Evolutionary conservation across 2,329 filamentous ascomycete species (phyloP), one percentile per base, ranked within the genome.

Genomic region (Bertia moriformis): DNA sequence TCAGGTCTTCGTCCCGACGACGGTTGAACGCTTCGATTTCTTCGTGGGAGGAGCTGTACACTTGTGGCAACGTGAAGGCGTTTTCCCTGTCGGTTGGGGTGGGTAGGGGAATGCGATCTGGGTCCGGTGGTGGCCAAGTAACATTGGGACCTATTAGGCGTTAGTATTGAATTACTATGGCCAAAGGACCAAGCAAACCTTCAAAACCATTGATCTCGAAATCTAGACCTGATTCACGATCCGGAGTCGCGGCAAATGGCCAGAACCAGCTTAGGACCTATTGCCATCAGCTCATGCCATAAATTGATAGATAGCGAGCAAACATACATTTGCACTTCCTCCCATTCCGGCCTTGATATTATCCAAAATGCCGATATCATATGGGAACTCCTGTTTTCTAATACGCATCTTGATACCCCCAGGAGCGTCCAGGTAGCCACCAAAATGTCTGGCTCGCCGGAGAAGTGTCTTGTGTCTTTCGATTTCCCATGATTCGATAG

Each of bases 401-500:
- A 80, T 72, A 12, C 57, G 59, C 4, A 79, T 48, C 43, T 61
- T 61, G 2, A 57, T 54, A 2, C 75, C 75, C 35, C 75, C 69
- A 0, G 73, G 71, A 0, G 65, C 70, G 24, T 72, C 61, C 1
- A 80, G 58, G 42, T 64, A 72, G 4, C 75, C 75, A 1, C 75
- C 74, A 15, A 72, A 62, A 24, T 56, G 54, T 18, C 58, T 56
- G 10, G 65, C 61, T 40, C 63, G 56, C 29, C 62, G 58, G 20
- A 66, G 48, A 4, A 68, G 51, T 3, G 60, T 63, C 27, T 59
- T 53, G 42, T 68, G 65, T 41, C 65, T 50, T 45, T 66, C 65
- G 38, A 67, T 65, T 46, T 68, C 75, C 75, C 75, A 80, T 27
- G 66, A 63, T 51, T 80, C 75, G 43, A 80, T 79, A 0, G 74